These are phyloP conservation scores for Panaeolus cyanescens DNA, from an alignment of 768 basidiomycete species.

Conservation along the genomic window DNA sequence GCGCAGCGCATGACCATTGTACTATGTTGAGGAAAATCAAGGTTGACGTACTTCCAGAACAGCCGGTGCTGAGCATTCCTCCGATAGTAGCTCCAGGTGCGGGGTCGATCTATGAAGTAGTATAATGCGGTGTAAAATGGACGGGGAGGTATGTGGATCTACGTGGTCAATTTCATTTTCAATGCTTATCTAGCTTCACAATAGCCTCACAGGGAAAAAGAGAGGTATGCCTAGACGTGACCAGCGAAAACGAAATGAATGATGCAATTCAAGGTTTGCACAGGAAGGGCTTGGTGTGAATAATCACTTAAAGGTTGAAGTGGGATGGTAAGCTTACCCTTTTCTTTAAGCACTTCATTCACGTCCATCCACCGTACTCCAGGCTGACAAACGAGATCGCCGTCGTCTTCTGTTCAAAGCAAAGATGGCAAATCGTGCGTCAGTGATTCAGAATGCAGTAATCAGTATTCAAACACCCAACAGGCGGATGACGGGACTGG, in stretches of 20 bases:
- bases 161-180: not conserved
- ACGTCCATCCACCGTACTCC: constrained; percentile 73
- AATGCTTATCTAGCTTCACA: not conserved
- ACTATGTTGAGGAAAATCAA: not conserved
- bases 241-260: not conserved
- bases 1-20: not conserved
- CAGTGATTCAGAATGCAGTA: constrained; percentile 6
- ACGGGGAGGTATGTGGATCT: not conserved
- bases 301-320: not conserved
- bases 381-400: constrained; percentile 75
- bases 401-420: constrained; percentile 54
- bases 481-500: not conserved
- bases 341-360: constrained; percentile 64
- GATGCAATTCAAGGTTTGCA: not conserved
- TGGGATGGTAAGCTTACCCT: constrained; percentile 42
- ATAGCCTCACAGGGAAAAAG: constrained; percentile 72
- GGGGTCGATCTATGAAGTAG: constrained; percentile 60
- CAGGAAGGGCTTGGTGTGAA: not conserved
- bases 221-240: constrained; percentile 72
- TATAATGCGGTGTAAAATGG: not conserved
- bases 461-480: not conserved
- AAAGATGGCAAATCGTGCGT: not conserved
- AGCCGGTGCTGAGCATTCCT: constrained; percentile 86
- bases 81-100: constrained; percentile 82
- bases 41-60: constrained; percentile 68